These are phyloP conservation scores for Entrophospora sp. DNA, from an alignment of 192 early-diverging fungal species.

Conservation along the genomic window DNA sequence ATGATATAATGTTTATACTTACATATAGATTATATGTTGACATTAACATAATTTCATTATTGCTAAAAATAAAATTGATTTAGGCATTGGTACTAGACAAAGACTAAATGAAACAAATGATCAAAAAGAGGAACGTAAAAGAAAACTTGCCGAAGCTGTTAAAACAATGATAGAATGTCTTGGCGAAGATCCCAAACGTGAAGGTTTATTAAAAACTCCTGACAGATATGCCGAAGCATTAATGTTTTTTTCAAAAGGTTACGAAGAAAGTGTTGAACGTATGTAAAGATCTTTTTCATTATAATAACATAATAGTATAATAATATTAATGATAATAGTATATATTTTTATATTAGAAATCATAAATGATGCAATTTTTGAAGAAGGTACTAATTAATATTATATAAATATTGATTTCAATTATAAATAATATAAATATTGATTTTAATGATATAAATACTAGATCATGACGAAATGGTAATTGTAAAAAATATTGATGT, in stretches of 20 bases:
- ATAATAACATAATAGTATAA: neutral
- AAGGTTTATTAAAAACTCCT: slow-evolving; percentile 92
- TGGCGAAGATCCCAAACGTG: slow-evolving; percentile 90
- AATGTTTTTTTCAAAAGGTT: slow-evolving; percentile 98
- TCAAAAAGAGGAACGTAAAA: slow-evolving; percentile 57
- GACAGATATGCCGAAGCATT: slow-evolving; percentile 94
- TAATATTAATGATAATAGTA: neutral
- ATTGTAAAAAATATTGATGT: slow-evolving; percentile 96
- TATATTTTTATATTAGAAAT: slow-evolving; percentile 48
- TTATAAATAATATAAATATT: neutral
- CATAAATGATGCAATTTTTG: slow-evolving; percentile 92
- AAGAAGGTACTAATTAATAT: slow-evolving; percentile 55
- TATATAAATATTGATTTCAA: neutral
- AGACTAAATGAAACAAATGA: slow-evolving; percentile 73
- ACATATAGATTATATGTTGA: neutral
- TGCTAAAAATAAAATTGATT: neutral
- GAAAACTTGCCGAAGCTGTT: slow-evolving; percentile 79
- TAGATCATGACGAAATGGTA: slow-evolving; percentile 98
- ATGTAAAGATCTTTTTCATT: slow-evolving; percentile 6
- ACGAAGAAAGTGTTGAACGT: slow-evolving; percentile 81
- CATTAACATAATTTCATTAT: neutral
- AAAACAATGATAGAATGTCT: slow-evolving; percentile 82
- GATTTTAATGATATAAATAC: neutral
- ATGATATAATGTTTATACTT: neutral
- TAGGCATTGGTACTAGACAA: slow-evolving; percentile 71